These are phyloP conservation scores for Diaporthe humulicola DNA, from an alignment of 2,329 filamentous ascomycete genomes.

Conservation along the genomic window DNA sequence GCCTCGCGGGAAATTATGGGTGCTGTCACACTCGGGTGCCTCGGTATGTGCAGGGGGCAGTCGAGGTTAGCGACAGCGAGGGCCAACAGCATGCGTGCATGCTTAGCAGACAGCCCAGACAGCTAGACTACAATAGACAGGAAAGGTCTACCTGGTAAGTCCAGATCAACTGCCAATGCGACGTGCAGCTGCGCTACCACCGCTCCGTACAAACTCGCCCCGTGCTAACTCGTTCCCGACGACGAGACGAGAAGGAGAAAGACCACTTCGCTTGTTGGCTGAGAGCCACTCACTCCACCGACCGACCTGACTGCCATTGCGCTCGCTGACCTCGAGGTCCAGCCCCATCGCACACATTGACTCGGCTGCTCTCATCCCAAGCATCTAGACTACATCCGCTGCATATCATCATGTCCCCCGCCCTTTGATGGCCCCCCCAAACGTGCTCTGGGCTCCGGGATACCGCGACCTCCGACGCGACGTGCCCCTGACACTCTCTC, in stretches of 20 bases:
- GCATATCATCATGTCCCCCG: constrained; percentile 17
- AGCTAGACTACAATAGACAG: neutral
- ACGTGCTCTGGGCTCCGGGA: constrained; percentile 2
- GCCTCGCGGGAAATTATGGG: constrained; percentile 29
- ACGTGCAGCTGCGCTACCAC: constrained; percentile 7
- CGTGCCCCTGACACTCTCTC: constrained; percentile 15
- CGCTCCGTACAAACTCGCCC: too few relatives aligned
- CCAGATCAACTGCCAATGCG: constrained; percentile 7
- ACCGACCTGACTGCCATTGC: neutral
- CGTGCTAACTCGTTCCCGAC: constrained; percentile 5
- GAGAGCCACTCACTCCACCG: neutral
- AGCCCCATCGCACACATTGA: neutral
- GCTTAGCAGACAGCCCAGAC: too few relatives aligned
- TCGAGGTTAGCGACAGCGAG: neutral
- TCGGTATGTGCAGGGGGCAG: neutral
- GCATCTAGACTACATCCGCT: neutral
- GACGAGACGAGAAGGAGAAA: neutral
- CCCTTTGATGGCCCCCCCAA: constrained; percentile 25
- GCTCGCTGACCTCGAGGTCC: neutral
- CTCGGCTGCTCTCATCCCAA: constrained; percentile 8
- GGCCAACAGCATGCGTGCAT: constrained; percentile 6
- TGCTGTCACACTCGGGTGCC: constrained; percentile 28
- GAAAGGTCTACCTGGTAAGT: neutral
- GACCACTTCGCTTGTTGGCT: constrained; percentile 1
- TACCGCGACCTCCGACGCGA: constrained; percentile 29